Evolutionary conservation across 345 rosid species (phyloP), one percentile per base, ranked within the genome.

Genomic region (Aegle marmelos): DNA sequence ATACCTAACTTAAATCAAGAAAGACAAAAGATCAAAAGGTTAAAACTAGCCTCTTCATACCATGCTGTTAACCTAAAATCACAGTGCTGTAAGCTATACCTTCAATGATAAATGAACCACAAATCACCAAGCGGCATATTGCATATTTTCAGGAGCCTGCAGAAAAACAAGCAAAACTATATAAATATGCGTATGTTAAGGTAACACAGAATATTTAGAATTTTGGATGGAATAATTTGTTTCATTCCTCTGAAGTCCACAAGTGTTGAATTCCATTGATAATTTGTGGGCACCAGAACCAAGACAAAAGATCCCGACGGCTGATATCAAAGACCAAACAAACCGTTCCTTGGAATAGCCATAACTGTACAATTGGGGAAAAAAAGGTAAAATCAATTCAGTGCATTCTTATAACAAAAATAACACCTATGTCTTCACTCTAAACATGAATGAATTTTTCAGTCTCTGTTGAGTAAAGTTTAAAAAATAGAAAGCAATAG

Each of bases 241-340:
- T 75, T 36, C 78, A 74, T 81, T 87, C 99, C 78, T 87, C 84
- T 78, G 97, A 72, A 68, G 86, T 85, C 97, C 97, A 91, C 87
- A 95, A 86, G 84, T 93, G 90, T 75, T 95, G 99, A 81, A 96
- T 81, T 80, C 99, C 99, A 87, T 92, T 80, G 73, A 96, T 93
- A 77, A 96, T n/a, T 89, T 79, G 98, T 96, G n/a, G 81, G 99
- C 99, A 72, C 99, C 99, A 71, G 98, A 90, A 27, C 99, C 99
- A 81, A 96, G 98, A 83, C 99, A 96, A 79, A 96, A 94, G 78
- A 96, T 96, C 73, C 98, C 99, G 70, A 96, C 99, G 86, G 98
- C 98, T 78, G 98, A 96, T 85, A 96, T 96, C 91, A 96, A 89
- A 76, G 98, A 94, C 99, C 99, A 96, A 77, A 96, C 98, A 87